A percentile compares a stretch with the other conserved stretches of the same genome.
These are phyloP conservation scores for Vitis riparia DNA, from an alignment of 164 flowering plant species.

Conservation along the genomic window DNA sequence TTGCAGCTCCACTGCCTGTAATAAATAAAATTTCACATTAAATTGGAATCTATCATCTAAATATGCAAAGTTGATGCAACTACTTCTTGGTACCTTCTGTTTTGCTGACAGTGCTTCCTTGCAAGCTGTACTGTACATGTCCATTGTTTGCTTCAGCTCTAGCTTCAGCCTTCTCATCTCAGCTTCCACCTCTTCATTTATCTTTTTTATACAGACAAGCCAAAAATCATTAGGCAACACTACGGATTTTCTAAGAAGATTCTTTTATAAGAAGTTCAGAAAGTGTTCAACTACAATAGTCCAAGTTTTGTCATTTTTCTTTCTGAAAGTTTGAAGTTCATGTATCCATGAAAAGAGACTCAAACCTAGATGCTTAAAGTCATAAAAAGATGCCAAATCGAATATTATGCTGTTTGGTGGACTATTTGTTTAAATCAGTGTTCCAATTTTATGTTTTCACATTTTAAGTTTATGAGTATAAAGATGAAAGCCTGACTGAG, in stretches of 20 bases:
- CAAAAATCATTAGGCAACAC: background rate
- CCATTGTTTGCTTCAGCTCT: conserved; percentile 47
- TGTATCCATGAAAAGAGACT: background rate
- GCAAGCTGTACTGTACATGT: conserved; percentile 39
- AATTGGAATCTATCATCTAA: background rate
- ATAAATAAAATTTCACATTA: background rate
- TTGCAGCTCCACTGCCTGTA: conserved; percentile 41
- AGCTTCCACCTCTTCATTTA: conserved; percentile 37
- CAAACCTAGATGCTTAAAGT: background rate
- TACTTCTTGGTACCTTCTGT: conserved; percentile 25
- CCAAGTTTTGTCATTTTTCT: background rate
- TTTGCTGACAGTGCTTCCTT: conserved; percentile 40
- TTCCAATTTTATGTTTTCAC: too few species aligned
- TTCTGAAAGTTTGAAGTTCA: background rate
- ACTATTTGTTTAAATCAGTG: background rate
- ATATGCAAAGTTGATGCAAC: background rate
- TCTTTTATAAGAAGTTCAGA: background rate
- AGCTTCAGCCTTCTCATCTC: conserved; percentile 40
- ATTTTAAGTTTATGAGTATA: too few species aligned
- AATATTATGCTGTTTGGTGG: background rate
- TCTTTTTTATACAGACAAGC: background rate
- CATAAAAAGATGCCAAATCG: background rate
- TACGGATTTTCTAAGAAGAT: background rate
- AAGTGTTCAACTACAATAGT: background rate
- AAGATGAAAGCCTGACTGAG: too few species aligned